A percentile compares a stretch with the other conserved stretches of the same genome.
These are phyloP conservation scores for Melastoma malabathricum DNA, from an alignment of 345 rosid genomes.

Conservation along the genomic window DNA sequence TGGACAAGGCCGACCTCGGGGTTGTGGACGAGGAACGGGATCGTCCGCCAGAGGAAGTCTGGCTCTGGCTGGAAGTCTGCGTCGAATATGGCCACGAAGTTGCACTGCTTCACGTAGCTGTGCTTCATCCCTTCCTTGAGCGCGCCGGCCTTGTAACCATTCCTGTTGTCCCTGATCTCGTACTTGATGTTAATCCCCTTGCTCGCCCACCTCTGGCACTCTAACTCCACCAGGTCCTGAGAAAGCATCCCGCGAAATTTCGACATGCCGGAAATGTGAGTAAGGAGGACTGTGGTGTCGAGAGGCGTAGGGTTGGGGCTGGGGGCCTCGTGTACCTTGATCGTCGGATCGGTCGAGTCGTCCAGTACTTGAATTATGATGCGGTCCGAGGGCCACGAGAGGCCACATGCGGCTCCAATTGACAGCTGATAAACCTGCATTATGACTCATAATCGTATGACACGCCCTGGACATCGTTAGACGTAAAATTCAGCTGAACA, in stretches of 20 bases:
- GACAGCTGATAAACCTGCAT: constrained; percentile 25
- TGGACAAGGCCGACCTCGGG: constrained; percentile 23
- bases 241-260: not conserved
- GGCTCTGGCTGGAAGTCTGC: constrained; percentile 28
- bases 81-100: constrained; percentile 23
- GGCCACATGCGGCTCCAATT: constrained; percentile 27
- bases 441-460: not conserved
- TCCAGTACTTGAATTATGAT: constrained; percentile 25
- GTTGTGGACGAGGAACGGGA: constrained; percentile 17
- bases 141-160: constrained; percentile 25
- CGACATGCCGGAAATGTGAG: not conserved
- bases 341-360: constrained; percentile 15
- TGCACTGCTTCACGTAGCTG: constrained; percentile 16
- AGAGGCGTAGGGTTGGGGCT: constrained; percentile 5
- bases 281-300: not conserved
- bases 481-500: not conserved
- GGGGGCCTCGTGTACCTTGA: constrained; percentile 6
- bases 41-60: constrained; percentile 18
- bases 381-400: constrained; percentile 21
- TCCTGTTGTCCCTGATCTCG: constrained; percentile 19
- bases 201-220: constrained; percentile 19
- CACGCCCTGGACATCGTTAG: not conserved
- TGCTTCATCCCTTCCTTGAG: constrained; percentile 18
- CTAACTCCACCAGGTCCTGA: constrained; percentile 23
- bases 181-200: constrained; percentile 20